phyloP scores from a whole-genome alignment of 495 filamentous ascomycete species.

The Gamarada debralockiae region DNA sequence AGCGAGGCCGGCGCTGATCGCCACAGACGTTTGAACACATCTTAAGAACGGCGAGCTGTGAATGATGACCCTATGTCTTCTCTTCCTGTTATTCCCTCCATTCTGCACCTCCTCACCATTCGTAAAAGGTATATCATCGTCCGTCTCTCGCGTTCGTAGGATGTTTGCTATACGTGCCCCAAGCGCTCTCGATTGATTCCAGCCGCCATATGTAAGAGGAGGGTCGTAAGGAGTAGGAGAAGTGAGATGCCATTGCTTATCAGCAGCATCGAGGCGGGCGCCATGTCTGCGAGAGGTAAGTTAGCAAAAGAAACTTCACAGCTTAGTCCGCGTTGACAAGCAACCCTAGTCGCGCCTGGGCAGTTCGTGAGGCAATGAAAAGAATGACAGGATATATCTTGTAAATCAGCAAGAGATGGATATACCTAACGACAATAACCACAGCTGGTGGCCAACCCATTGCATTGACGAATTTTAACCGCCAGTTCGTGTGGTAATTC shows the following conservation, averaged over 20 bases:
- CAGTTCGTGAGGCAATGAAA: background rate
- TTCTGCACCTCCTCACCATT: conserved; percentile 7
- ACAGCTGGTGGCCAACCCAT: conserved; percentile 61
- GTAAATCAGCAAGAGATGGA: conserved; percentile 16
- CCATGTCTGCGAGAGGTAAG: conserved; percentile 68
- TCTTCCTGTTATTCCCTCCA: conserved; percentile 32
- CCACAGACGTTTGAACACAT: conserved; percentile 90
- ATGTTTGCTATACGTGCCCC: conserved; percentile 77
- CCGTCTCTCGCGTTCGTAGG: conserved; percentile 45
- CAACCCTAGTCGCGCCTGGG: background rate
- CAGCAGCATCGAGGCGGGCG: conserved; percentile 85
- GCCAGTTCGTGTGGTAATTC: background rate
- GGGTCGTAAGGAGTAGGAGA: conserved; percentile 95
- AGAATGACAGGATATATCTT: background rate
- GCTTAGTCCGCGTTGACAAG: background rate
- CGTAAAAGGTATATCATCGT: conserved; percentile 22
- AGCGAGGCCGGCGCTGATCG: conserved; percentile 82
- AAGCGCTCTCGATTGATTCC: conserved; percentile 76
- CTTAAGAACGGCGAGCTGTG: conserved; percentile 91
- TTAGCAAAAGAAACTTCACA: too few species aligned
- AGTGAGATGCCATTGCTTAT: conserved; percentile 93
- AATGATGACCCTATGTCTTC: conserved; percentile 72
- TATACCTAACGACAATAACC: conserved; percentile 79
- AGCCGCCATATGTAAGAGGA: conserved; percentile 91
- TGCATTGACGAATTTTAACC: conserved; percentile 3